Percentiles rank a stretch among this genome's conserved stretches.
Evolutionary conservation across 2,329 filamentous ascomycete species (phyloP).

Genomic region (Nemania bipapillata): DNA sequence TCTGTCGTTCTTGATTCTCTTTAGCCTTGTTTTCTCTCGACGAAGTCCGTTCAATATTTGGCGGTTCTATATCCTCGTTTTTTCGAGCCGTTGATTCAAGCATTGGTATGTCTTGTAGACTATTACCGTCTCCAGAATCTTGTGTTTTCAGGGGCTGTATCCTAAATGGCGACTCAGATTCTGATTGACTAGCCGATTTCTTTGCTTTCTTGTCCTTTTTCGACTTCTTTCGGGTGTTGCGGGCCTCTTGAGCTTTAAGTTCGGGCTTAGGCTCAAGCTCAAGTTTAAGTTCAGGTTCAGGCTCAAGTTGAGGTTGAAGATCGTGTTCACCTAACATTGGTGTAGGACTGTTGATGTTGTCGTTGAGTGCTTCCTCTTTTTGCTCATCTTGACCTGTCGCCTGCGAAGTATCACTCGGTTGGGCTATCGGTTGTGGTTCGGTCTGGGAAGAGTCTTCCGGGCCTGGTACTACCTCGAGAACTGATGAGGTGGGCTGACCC

Average conservation of each 20-base stretch:
- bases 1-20: slow-evolving; percentile 50
- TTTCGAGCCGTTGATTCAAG: slow-evolving; percentile 22
- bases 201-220: slow-evolving; percentile 56
- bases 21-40: slow-evolving; percentile 51
- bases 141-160: slow-evolving; percentile 35
- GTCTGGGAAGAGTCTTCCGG: slow-evolving; percentile 22
- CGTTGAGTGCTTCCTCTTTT: slow-evolving; percentile 18
- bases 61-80: slow-evolving; percentile 26
- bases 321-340: slow-evolving; percentile 28
- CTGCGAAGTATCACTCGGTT: slow-evolving; percentile 10
- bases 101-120: slow-evolving; percentile 10
- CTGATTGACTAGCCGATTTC: slow-evolving; percentile 42
- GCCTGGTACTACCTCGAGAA: slow-evolving; percentile 1
- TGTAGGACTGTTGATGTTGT: slow-evolving; percentile 24
- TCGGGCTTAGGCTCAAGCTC: slow-evolving; percentile 15
- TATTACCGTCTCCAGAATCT: slow-evolving; percentile 20
- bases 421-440: background rate
- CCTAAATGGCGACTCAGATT: slow-evolving; percentile 40
- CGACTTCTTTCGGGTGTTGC: slow-evolving; percentile 47
- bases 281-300: slow-evolving; percentile 34
- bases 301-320: slow-evolving; percentile 13
- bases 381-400: slow-evolving; percentile 5
- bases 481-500: slow-evolving; percentile 23
- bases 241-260: slow-evolving; percentile 29
- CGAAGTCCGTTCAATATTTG: slow-evolving; percentile 42